Base-by-base conservation (phyloP, 768 basidiomycete genomes). In the Suillus brevipes region DNA sequence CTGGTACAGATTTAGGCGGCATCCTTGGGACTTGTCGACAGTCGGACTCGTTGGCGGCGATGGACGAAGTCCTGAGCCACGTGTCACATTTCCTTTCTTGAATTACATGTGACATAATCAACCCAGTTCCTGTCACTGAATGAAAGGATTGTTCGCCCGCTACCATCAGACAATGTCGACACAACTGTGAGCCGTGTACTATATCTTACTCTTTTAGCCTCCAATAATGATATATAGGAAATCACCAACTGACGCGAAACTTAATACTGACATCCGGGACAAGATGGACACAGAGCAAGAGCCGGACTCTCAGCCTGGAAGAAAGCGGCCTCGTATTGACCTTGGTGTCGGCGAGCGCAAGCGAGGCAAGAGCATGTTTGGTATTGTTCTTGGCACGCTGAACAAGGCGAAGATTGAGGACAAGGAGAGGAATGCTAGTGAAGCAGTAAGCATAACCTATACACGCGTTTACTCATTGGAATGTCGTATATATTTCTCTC, bases 351-450 rank as follows among this genome's bases (percentile, higher is more conserved):
- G 88, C 71, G 89, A 90, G 76, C 85, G 89, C 72, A 92, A 90
- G 79, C 89, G 91, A 72, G 92, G 92, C 75, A 92, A 91, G 85
- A 87, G 85, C 79, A 91, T 93, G 89, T 91, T 94, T 80, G 92
- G 91, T 66, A 81, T 94, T 69, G 81, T 93, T 68, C 77, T 94
- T 64, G 91, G 91, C 61, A 94, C 92, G 68, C 84, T 94, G 66
- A 91, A 89, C 80, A 91, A 91, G 82, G 92, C 92, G 68, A 93
- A 92, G 81, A 88, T 85, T 69, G 92, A 94, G 81, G 92, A 92
- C 76, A 89, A 90, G 74, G 87, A 91, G 81, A 82, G 91, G 65
- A 91, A 84, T 73, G 88, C 89, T n/a, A 92, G 91, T 76, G 92
- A 94, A 71, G 91, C 92, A 71, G 92, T 93, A 65, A 75, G 78